Evolutionary conservation across 148 eudicot genomes (phyloP), one percentile per base, ranked within the genome.

Genomic region (Silene uniflora): DNA sequence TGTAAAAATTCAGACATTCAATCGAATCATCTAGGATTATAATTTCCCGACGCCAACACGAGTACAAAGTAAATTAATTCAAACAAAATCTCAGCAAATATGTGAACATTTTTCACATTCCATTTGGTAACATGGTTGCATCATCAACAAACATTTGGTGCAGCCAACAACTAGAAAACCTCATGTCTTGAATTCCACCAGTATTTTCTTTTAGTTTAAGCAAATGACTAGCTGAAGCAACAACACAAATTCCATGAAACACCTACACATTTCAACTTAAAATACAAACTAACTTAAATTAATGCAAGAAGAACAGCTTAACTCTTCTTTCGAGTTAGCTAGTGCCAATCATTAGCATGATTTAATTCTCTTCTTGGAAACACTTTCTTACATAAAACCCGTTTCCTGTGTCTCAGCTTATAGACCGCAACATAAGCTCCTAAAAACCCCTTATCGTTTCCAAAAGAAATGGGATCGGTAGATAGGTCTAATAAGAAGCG

Each of bases 111-210:
- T 39, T 35, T 10, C 29, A 47, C 39, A 16, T 35, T 18, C 47
- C 17, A 60, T 73, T 81, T 81, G 97, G 88, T 86, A 81, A 77
- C 82, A 77, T 70, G 86, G 82, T 59, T 84, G 82, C 86, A 86
- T 88, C 92, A 80, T 84, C 76, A 93, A 88, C 98, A 72, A 88
- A 91, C 79, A 86, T 86, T 86, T 88, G 98, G 96, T 91, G 89
- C 77, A 80, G 77, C 78, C 71, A 86, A 75, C 85, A 84, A 79
- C 83, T 74, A 25, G 52, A 75, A 55, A 39, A 69, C 75, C 49
- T 75, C 77, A 32, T 47, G 19, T 42, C 10, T 75, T 55, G 60
- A 3, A 23, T 73, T 69, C 39, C 66, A 29, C 71, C 44, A 19
- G 19, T 46, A 1, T 3, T 88, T 88, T 77, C 97, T 93, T 91